A percentile compares a stretch with the other conserved stretches of the same genome.
Evolutionary conservation across 345 rosid genomes (phyloP).

Genomic region (Syzygium grande): DNA sequence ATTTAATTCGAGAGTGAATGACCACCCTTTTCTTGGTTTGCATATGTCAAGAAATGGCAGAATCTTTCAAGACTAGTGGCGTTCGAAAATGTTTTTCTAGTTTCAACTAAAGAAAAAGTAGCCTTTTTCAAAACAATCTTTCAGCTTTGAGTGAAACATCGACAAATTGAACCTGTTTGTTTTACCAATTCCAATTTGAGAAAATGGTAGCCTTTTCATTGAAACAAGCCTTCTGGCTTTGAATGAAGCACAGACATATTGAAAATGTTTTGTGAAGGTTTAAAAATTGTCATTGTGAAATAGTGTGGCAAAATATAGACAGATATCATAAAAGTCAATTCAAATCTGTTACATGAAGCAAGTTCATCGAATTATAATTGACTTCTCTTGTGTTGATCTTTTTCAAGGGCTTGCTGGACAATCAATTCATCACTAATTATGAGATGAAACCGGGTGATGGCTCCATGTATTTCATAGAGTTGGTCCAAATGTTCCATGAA

Average conservation of each 20-base stretch:
- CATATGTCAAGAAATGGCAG: background rate
- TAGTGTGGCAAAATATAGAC: background rate
- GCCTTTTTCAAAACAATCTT: background rate
- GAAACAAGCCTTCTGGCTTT: background rate
- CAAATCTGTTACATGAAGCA: background rate
- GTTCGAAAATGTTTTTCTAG: background rate
- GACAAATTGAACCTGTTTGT: background rate
- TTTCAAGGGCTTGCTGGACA: background rate
- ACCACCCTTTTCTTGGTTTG: background rate
- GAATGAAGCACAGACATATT: background rate
- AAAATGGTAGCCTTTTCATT: background rate
- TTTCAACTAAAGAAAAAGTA: background rate
- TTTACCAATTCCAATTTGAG: background rate
- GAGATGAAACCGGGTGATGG: background rate
- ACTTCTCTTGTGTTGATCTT: background rate
- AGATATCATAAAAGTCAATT: background rate
- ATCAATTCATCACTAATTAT: background rate
- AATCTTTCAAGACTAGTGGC: background rate
- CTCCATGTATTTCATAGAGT: background rate
- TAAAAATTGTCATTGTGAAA: background rate
- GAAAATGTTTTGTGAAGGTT: background rate
- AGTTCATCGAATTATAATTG: background rate
- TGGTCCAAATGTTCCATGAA: background rate
- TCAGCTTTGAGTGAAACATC: background rate
- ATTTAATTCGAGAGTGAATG: background rate